Conservation (phyloP, 2,329 filamentous ascomycete species). For the Claviceps sorghi region DNA sequence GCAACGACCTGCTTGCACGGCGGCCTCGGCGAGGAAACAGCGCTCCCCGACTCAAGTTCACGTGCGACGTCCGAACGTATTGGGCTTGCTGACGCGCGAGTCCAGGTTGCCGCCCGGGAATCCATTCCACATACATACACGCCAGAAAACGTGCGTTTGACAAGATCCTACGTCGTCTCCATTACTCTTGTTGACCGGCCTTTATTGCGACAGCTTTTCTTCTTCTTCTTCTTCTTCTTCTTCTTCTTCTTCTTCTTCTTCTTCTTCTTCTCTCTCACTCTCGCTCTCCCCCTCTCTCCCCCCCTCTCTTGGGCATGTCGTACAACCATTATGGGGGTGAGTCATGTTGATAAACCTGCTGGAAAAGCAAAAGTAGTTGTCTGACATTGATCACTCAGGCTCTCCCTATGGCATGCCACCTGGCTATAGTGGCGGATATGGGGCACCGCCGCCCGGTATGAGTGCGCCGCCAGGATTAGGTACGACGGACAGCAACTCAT, state of each 20-base stretch:
- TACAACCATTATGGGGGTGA: slow-evolving; percentile 48
- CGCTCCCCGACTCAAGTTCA: neutral
- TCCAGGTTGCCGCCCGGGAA: neutral
- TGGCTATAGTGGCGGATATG: neutral
- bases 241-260: neutral
- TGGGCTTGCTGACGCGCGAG: neutral
- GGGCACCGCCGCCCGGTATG: slow-evolving; percentile 31
- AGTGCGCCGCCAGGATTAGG: slow-evolving; percentile 71
- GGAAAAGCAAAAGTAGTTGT: neutral
- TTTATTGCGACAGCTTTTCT: slow-evolving; percentile 1
- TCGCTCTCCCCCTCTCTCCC: too few species aligned
- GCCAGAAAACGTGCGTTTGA: neutral
- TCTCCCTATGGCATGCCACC: slow-evolving; percentile 49
- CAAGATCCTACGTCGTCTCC: neutral
- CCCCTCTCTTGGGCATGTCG: slow-evolving; percentile 29
- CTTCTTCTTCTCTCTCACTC: neutral
- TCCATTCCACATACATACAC: neutral
- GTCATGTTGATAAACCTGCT: slow-evolving; percentile 5
- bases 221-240: neutral
- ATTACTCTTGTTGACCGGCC: neutral
- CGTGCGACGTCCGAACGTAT: neutral
- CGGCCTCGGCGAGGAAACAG: neutral
- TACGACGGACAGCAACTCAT: slow-evolving; percentile 27
- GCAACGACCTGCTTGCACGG: neutral
- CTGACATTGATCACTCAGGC: slow-evolving; percentile 8